Evolutionary conservation across 2,329 filamentous ascomycete species (phyloP).

Genomic region (Decorospora gaudefroyi): DNA sequence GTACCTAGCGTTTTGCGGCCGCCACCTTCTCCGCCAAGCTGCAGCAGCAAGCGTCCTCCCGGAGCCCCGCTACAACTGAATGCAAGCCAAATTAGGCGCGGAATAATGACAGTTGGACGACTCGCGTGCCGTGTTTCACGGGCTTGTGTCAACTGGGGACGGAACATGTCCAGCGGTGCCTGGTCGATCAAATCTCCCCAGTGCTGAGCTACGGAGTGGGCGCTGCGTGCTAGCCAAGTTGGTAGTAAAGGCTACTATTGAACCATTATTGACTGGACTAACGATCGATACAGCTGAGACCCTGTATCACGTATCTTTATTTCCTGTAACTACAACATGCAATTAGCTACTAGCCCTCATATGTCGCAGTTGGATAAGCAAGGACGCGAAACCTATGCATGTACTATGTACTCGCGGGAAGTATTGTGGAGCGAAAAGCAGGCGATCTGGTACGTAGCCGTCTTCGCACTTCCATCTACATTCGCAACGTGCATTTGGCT

Average conservation of each 20-base stretch:
- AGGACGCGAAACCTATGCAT: not conserved
- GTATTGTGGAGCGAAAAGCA: too few relatives aligned
- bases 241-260: constrained; percentile 20
- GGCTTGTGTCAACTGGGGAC: constrained; percentile 14
- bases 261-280: constrained; percentile 19
- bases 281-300: not conserved
- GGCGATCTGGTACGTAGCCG: too few relatives aligned
- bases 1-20: too few relatives aligned
- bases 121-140: constrained; percentile 26
- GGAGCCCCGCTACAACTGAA: constrained; percentile 36
- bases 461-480: too few relatives aligned
- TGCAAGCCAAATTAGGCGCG: constrained; percentile 26
- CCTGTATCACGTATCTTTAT: too few relatives aligned
- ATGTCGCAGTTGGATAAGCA: too few relatives aligned
- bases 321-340: too few relatives aligned
- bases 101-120: constrained; percentile 18
- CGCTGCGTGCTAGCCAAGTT: constrained; percentile 22
- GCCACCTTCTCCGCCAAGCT: constrained; percentile 18
- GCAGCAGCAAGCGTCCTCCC: constrained; percentile 32
- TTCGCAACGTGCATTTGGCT: too few relatives aligned
- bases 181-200: constrained; percentile 29
- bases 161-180: constrained; percentile 28
- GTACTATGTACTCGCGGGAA: too few relatives aligned
- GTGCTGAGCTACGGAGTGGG: constrained; percentile 26
- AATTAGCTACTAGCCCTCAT: too few relatives aligned